Conservation (phyloP, 371 early-diverging fungal genomes). For the Mucor indicus region DNA sequence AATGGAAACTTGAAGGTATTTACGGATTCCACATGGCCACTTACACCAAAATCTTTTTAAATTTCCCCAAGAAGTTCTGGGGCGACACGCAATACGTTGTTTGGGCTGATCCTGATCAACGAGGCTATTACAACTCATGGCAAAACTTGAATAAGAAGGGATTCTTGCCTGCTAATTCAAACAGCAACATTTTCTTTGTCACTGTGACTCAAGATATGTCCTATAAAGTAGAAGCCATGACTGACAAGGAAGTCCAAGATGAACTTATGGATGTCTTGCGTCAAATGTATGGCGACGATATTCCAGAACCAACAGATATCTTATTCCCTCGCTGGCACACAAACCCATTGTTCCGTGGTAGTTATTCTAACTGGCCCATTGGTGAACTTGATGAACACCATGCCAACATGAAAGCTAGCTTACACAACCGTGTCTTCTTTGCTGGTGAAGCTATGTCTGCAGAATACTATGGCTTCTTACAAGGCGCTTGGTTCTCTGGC, state of each 20-base stretch:
- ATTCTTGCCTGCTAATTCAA: conserved; percentile 20
- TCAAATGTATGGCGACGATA: conserved; percentile 33
- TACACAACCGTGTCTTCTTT: conserved; percentile 40
- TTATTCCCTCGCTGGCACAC: conserved; percentile 34
- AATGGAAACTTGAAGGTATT: conserved; percentile 45
- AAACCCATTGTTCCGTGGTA: conserved; percentile 36
- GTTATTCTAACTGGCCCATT: conserved; percentile 47
- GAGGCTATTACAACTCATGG: conserved; percentile 35
- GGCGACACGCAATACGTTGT: conserved; percentile 40
- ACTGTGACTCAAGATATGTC: conserved; percentile 33
- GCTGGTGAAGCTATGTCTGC: conserved; percentile 44
- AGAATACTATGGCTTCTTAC: conserved; percentile 41
- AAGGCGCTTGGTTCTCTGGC: conserved; percentile 47
- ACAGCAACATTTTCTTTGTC: conserved; percentile 33
- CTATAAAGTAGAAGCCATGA: conserved; percentile 24
- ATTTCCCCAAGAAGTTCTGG: conserved; percentile 47
- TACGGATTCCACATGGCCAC: conserved; percentile 51
- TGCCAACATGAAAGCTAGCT: conserved; percentile 40
- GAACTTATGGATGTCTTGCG: conserved; percentile 31
- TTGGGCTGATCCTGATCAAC: conserved; percentile 36
- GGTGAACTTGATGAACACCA: conserved; percentile 45
- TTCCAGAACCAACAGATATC: conserved; percentile 28
- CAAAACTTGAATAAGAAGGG: conserved; percentile 33
- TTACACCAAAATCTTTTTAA: conserved; percentile 48
- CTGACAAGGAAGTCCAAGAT: conserved; percentile 23